Evolutionary conservation across 208 protist genomes (phyloP).

Genomic region (Wallacemonas sp.): DNA sequence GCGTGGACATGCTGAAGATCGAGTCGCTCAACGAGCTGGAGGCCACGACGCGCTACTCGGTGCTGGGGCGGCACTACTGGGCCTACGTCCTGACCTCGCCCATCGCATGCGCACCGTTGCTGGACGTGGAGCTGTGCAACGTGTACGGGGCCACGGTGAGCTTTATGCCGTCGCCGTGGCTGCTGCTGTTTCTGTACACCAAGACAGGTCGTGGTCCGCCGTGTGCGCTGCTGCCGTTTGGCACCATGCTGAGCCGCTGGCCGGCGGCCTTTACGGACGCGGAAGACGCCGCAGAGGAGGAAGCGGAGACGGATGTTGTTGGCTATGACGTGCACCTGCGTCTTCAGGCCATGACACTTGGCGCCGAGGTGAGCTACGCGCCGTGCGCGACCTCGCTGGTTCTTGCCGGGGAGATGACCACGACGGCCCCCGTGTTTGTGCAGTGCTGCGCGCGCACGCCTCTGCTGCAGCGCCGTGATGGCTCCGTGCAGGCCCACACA

Average conservation of each 20-base stretch:
- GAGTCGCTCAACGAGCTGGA: conserved; percentile 92
- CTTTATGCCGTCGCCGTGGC: conserved; percentile 82
- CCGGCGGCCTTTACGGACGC: conserved; percentile 44
- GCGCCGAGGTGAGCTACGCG: conserved; percentile 71
- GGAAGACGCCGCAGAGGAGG: conserved; percentile 21
- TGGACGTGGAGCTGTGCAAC: conserved; percentile 72
- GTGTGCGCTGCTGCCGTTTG: conserved; percentile 72
- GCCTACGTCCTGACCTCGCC: conserved; percentile 69
- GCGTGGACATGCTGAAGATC: conserved; percentile 87
- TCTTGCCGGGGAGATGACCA: conserved; percentile 71
- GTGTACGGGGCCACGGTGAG: conserved; percentile 82
- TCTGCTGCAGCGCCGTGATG: conserved; percentile 34
- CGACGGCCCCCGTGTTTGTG: conserved; percentile 67
- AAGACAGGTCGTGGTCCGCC: conserved; percentile 56
- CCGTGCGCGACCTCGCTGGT: conserved; percentile 66
- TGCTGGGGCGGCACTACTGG: conserved; percentile 91
- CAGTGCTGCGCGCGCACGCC: conserved; percentile 60
- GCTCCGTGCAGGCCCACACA: conserved; percentile 20
- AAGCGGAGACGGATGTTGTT: conserved; percentile 13
- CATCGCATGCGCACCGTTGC: conserved; percentile 58
- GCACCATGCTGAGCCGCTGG: conserved; percentile 55
- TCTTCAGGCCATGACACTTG: conserved; percentile 68
- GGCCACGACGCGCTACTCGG: conserved; percentile 77
- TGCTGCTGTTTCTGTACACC: conserved; percentile 70
- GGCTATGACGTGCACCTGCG: conserved; percentile 50